Base-by-base conservation (phyloP, 768 basidiomycete species). In the Phylloporus arenicola region DNA sequence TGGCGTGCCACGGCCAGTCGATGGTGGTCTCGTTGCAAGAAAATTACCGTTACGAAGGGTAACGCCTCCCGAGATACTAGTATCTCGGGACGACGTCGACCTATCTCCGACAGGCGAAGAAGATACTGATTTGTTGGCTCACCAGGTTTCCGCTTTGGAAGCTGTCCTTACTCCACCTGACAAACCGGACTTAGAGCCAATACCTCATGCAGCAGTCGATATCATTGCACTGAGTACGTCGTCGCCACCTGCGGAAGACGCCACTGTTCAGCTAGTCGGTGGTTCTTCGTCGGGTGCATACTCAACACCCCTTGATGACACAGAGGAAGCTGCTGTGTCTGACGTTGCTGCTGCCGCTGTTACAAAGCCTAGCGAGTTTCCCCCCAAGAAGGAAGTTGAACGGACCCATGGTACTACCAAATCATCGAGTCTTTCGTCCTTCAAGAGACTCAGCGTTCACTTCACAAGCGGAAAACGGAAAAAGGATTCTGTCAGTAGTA, bases 191-290 rank as follows among this genome's bases (percentile, higher is more conserved):
- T 43, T 45, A 43, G 45, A 31, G 19, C 40, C 44, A 7, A 35
- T 42, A 38, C 17, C 54, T 17, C 47, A 50, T 17, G 37, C 17
- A 47, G 14, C 17, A 10, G 31, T 50, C 20, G 52, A 53, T 19
- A 27, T 47, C 37, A 50, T 50, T 48, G 57, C 54, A 19, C 47
- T 53, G 16, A 57, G 45, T 25, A 38, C 35, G 38, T 34, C 50
- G 13, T 37, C 40, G 22, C 37, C 51, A 19, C 43, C 48, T 8
- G 40, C 50, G 14, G 59, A 55, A 46, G 62, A 59, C 11, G 81
- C 79, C 12, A 74, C 35, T n/a, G 35, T 85, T 45, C 78, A 80
- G 39, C 63, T 85, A 13, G 75, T 85, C n/a, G 83, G 81, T 17
- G 78, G 74, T 2, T 79, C 79, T 16, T 65, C 70, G 9, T 55